Evolutionary conservation across 345 rosid genomes (phyloP), one percentile per base, ranked within the genome.

Genomic region (Cardamine occulta): DNA sequence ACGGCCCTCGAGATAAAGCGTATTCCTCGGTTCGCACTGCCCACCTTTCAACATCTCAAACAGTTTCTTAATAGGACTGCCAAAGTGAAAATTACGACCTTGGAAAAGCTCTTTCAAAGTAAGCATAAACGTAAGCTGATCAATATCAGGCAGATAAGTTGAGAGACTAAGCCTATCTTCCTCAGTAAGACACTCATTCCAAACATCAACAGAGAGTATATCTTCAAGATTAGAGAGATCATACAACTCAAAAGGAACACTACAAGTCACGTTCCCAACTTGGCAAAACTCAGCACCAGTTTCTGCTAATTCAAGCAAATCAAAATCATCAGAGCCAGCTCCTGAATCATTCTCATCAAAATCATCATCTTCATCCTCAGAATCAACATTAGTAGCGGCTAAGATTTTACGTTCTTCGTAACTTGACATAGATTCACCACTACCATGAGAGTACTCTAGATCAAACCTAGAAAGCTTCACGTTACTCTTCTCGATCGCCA

Each of bases 401-500:
- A 87, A 75, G 76, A 74, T 74, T 69, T 83, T 84, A 45, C 76
- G 84, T 52, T 85, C 96, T 63, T 88, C 94, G 57, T 90, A 96
- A 79, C 88, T 87, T 6, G 96, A 87, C 88, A 85, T 76, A 52
- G 80, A 82, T 66, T 86, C 97, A 79, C 86, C 77, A 83, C 97
- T 92, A 63, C 79, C 86, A 10, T 91, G 96, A 6, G 96, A 95
- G 81, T 87, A 82, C 76, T 90, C 93, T 70, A 93, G 80, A 82
- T 88, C 96, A 69, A 92, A 88, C 85, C 91, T 84, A 32, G 94
- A 85, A 47, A 82, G 86, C 84, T 85, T 93, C 74, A 87, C 89
- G 81, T 75, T 84, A 73, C 88, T 91, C 93, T 96, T 96, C 91
- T 96, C 98, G 80, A 93, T 93, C 70, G 99, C 97, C 99, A 96